phyloP scores from a whole-genome alignment of 441 rosid species.

The Syzygium syzygioides region DNA sequence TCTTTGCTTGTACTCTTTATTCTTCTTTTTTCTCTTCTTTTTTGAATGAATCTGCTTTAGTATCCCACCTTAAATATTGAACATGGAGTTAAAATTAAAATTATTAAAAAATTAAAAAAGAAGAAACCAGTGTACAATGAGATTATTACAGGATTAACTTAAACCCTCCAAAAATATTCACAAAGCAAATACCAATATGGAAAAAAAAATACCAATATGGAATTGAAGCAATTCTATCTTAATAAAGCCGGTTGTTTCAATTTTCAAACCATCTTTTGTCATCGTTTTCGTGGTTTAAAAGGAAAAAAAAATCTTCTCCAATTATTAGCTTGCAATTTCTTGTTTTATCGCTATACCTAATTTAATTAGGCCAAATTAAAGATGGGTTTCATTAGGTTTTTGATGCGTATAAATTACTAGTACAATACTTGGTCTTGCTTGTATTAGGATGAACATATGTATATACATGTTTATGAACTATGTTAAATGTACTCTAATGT shows the following conservation, averaged over 20 bases:
- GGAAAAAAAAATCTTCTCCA: background rate
- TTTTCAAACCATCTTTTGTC: background rate
- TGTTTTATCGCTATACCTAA: background rate
- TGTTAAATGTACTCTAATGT: background rate
- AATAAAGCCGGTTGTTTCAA: background rate
- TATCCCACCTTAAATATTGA: background rate
- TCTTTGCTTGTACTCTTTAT: background rate
- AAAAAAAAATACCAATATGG: background rate
- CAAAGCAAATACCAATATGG: background rate
- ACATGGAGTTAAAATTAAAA: background rate
- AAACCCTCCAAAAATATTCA: background rate
- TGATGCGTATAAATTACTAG: background rate
- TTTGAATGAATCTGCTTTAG: background rate
- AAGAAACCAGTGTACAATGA: background rate
- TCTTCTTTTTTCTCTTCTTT: background rate
- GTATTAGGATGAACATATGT: background rate
- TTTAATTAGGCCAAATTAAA: background rate
- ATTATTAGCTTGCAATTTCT: background rate
- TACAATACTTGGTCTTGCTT: background rate
- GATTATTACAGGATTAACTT: background rate
- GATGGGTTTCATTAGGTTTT: background rate
- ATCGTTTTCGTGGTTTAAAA: background rate
- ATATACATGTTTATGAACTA: background rate
- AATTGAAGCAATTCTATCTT: background rate
- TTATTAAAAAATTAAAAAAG: background rate